Conservation (phyloP, 1,139 yeast genomes). For the Suhomyces yuchorum region DNA sequence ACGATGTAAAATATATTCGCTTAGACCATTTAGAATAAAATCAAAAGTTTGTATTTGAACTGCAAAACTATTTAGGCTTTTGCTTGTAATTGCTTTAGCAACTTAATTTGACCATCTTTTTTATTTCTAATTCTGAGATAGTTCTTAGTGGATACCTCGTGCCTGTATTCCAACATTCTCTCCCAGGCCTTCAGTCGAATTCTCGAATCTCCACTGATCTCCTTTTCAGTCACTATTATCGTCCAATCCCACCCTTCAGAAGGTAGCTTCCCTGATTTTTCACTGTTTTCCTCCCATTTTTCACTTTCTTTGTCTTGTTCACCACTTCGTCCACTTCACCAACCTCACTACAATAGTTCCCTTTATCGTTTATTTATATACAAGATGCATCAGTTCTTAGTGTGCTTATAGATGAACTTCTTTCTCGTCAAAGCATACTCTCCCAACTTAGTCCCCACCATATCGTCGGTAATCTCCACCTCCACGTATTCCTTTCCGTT, state of each 20-base stretch:
- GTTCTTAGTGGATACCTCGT: no score
- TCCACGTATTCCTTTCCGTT: slow-evolving; percentile 95
- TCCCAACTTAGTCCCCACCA: slow-evolving; percentile 97
- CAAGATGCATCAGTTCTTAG: slow-evolving; percentile 46
- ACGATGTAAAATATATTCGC: background rate
- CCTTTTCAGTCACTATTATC: no score
- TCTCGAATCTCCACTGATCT: no score
- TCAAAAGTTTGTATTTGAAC: background rate
- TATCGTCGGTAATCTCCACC: slow-evolving; percentile 83
- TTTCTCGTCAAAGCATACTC: slow-evolving; percentile 94
- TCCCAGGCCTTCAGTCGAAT: no score
- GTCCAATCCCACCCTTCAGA: no score
- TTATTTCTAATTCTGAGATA: no score
- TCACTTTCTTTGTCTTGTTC: background rate
- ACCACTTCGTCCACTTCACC: no score
- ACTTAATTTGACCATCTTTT: no score
- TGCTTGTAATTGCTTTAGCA: no score
- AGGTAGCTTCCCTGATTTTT: no score
- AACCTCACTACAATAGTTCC: background rate
- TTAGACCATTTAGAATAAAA: background rate
- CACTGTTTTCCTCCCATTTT: background rate
- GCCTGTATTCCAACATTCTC: no score
- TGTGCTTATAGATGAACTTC: slow-evolving; percentile 79
- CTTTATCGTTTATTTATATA: slow-evolving; percentile 1
- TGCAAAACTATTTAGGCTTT: no score